Percentiles rank a stretch among this genome's conserved stretches.
These are phyloP conservation scores for Geranomyces michiganensis DNA, from an alignment of 192 early-diverging fungal species.

Conservation along the genomic window DNA sequence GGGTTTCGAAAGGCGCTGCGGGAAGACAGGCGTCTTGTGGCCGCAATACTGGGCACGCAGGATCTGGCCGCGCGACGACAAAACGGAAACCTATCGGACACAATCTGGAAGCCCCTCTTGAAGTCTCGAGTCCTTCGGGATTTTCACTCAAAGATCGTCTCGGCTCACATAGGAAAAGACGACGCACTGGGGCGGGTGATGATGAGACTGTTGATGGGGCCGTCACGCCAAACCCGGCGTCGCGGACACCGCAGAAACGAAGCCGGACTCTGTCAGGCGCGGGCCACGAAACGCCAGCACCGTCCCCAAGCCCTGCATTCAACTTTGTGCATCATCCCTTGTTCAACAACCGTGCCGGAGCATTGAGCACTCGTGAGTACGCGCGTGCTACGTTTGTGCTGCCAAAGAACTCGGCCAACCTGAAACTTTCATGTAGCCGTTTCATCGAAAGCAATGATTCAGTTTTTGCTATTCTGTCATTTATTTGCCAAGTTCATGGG, in stretches of 20 bases:
- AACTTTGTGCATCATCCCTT: not conserved
- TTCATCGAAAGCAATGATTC: not conserved
- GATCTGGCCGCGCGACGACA: not conserved
- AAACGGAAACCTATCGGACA: slow-evolving; percentile 8
- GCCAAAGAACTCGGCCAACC: not conserved
- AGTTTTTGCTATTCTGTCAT: slow-evolving; percentile 10
- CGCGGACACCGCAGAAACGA: not conserved
- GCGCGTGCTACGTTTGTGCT: not conserved
- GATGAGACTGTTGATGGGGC: not conserved
- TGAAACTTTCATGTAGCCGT: not conserved
- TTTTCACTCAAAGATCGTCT: not conserved
- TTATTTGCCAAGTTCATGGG: not conserved
- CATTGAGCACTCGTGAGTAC: not conserved
- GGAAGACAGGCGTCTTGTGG: too few species aligned
- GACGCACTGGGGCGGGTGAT: not conserved
- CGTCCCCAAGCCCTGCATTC: too few species aligned
- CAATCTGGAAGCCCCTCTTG: not conserved
- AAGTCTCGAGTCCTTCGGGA: not conserved
- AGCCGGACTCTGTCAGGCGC: too few species aligned
- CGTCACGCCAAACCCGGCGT: not conserved
- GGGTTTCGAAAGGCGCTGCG: too few species aligned
- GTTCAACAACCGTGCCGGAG: not conserved
- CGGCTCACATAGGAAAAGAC: not conserved
- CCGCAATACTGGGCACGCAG: too few species aligned
- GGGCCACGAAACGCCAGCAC: too few species aligned